Percentiles rank a stretch among this genome's conserved stretches.
Conservation (phyloP, 495 filamentous ascomycete genomes). For the Aspergillus heteromorphus region DNA sequence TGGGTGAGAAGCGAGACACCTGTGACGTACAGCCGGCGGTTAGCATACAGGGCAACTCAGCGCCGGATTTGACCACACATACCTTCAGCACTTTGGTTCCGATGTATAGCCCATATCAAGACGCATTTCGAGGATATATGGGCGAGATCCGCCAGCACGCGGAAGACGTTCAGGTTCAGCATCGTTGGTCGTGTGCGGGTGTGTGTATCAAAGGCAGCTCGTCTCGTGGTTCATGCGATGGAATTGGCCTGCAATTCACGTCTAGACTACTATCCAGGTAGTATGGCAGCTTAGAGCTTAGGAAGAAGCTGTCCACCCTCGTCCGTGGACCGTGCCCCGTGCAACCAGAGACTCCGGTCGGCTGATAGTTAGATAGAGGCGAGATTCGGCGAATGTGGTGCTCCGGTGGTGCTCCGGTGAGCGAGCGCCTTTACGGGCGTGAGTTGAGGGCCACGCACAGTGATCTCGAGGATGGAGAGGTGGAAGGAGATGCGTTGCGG, state of each 20-base stretch:
- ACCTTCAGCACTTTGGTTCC: constrained; percentile 85
- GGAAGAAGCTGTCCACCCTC: neutral
- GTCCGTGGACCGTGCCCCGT: neutral
- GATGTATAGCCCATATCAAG: constrained; percentile 86
- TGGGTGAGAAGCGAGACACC: constrained; percentile 95
- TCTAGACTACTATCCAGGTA: neutral
- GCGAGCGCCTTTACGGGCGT: too few relatives aligned
- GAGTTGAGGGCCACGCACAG: neutral
- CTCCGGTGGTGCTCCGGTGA: too few relatives aligned
- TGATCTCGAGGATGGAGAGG: neutral
- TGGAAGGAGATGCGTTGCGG: neutral
- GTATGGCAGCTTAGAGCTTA: neutral
- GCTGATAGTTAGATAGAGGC: neutral
- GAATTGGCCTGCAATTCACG: neutral
- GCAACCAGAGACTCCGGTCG: neutral
- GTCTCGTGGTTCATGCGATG: neutral
- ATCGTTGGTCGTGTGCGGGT: constrained; percentile 13
- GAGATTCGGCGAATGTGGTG: neutral
- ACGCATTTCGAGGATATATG: constrained; percentile 84
- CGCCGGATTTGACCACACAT: constrained; percentile 11
- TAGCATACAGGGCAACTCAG: constrained; percentile 3
- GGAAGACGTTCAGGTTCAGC: constrained; percentile 60
- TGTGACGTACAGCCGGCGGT: constrained; percentile 24
- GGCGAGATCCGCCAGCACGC: constrained; percentile 72
- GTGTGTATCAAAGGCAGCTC: neutral